Evolutionary conservation across 108 stramenopile species (phyloP).

Genomic region (Epithemia pelagica): DNA sequence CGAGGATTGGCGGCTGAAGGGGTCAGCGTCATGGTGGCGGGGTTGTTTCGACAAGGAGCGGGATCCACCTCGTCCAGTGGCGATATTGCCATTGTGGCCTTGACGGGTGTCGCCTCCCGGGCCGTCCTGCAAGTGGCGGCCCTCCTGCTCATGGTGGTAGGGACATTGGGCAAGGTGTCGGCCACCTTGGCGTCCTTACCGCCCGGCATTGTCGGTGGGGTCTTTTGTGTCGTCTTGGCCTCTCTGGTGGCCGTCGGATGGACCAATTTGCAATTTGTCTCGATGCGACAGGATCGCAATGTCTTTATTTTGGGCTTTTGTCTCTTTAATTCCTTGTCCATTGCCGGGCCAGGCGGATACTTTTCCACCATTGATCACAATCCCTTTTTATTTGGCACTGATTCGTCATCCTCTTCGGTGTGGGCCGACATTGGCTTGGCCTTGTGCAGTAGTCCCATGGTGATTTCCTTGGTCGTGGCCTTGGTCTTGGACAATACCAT

Average conservation of each 20-base stretch:
- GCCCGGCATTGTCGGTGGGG: conserved; percentile 18
- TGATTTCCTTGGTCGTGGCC: conserved; percentile 23
- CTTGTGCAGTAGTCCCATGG: conserved; percentile 27
- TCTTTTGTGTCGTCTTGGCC: conserved; percentile 27
- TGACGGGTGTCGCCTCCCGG: conserved; percentile 23
- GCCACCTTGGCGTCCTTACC: conserved; percentile 28
- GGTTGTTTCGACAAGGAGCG: conserved; percentile 18
- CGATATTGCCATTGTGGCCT: conserved; percentile 24
- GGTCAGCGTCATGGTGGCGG: conserved; percentile 25
- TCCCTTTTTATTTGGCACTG: conserved; percentile 15
- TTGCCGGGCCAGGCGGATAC: conserved; percentile 30
- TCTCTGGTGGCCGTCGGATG: conserved; percentile 31
- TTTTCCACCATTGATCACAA: conserved; percentile 12
- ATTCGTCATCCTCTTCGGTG: conserved; percentile 1
- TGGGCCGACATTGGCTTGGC: conserved; percentile 15
- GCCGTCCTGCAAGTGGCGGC: conserved; percentile 30
- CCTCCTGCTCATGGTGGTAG: conserved; percentile 24
- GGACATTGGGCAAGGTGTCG: conserved; percentile 20
- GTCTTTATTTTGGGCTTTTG: conserved; percentile 30
- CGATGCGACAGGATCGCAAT: conserved; percentile 18
- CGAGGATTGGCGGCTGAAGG: conserved; percentile 29
- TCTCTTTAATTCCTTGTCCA: conserved; percentile 23
- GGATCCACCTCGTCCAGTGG: conserved; percentile 21
- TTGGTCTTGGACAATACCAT: conserved; percentile 28
- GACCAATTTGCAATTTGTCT: conserved; percentile 27